Percentiles rank a stretch among this genome's conserved stretches.
These are phyloP conservation scores for Climacium dendroides DNA, from an alignment of 225 moss, liverwort and hornwort genomes.

Conservation along the genomic window DNA sequence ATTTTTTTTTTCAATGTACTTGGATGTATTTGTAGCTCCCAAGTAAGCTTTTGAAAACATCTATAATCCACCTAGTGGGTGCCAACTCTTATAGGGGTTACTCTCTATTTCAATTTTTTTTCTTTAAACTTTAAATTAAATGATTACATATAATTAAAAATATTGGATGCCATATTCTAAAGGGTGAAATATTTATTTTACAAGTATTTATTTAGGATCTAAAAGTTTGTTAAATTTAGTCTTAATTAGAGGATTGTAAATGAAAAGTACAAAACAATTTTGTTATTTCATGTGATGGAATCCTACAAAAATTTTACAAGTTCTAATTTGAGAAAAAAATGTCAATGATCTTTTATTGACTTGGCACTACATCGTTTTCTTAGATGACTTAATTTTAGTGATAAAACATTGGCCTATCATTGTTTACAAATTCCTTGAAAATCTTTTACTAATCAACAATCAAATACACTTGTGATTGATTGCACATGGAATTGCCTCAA, in stretches of 20 bases:
- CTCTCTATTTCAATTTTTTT: neutral
- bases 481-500: neutral
- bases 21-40: neutral
- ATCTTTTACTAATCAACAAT: neutral
- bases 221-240: neutral
- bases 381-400: neutral
- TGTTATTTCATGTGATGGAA: neutral
- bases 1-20: neutral
- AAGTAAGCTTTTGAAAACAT: neutral
- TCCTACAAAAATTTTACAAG: neutral
- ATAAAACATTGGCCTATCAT: too few relatives aligned
- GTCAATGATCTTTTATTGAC: neutral
- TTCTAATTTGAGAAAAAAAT: neutral
- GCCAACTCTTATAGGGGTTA: rapidly evolving
- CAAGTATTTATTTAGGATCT: neutral
- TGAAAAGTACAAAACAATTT: neutral
- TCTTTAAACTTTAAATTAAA: neutral
- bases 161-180: neutral
- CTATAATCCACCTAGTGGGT: neutral
- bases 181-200: neutral
- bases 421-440: neutral
- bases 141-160: neutral
- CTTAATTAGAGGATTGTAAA: neutral
- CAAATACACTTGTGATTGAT: neutral
- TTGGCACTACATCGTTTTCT: neutral